A percentile compares a stretch with the other conserved stretches of the same genome.
Conservation (phyloP, 352 stramenopile genomes). For the Pythium phragmitis region DNA sequence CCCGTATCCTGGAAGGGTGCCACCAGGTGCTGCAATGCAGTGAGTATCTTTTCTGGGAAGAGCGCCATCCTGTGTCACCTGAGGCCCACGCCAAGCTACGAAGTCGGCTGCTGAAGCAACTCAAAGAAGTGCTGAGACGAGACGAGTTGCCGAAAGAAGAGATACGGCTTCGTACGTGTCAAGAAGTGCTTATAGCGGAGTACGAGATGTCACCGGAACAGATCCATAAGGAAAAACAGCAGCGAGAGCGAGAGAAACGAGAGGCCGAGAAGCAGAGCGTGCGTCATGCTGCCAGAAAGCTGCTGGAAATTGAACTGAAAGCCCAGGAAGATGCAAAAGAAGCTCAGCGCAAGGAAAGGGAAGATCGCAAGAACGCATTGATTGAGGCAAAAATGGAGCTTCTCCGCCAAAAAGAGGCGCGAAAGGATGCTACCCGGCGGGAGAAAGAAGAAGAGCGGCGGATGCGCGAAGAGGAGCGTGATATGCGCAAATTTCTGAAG, state of each 20-base stretch:
- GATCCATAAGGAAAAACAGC: slow-evolving; percentile 31
- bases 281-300: slow-evolving; percentile 61
- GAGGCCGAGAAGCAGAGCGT: slow-evolving; percentile 73
- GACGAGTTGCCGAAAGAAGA: slow-evolving; percentile 37
- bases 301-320: slow-evolving; percentile 79
- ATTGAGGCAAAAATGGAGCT: slow-evolving; percentile 62
- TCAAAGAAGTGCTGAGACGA: slow-evolving; percentile 45
- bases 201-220: slow-evolving; percentile 46
- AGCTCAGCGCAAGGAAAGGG: slow-evolving; percentile 57
- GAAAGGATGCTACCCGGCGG: slow-evolving; percentile 56
- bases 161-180: slow-evolving; percentile 39
- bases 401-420: slow-evolving; percentile 60
- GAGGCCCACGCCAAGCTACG: slow-evolving; percentile 65
- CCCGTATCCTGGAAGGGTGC: slow-evolving; percentile 69
- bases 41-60: slow-evolving; percentile 87
- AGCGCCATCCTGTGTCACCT: slow-evolving; percentile 60
- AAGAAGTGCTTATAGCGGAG: slow-evolving; percentile 48
- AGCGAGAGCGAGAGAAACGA: slow-evolving; percentile 49
- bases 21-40: slow-evolving; percentile 57
- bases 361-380: slow-evolving; percentile 71
- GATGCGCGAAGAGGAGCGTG: slow-evolving; percentile 69
- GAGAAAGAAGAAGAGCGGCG: slow-evolving; percentile 70
- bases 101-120: slow-evolving; percentile 49
- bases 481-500: slow-evolving; percentile 60
- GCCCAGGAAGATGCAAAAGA: slow-evolving; percentile 75